Conservation (phyloP, 345 rosid species). For the Erucastrum elatum region DNA sequence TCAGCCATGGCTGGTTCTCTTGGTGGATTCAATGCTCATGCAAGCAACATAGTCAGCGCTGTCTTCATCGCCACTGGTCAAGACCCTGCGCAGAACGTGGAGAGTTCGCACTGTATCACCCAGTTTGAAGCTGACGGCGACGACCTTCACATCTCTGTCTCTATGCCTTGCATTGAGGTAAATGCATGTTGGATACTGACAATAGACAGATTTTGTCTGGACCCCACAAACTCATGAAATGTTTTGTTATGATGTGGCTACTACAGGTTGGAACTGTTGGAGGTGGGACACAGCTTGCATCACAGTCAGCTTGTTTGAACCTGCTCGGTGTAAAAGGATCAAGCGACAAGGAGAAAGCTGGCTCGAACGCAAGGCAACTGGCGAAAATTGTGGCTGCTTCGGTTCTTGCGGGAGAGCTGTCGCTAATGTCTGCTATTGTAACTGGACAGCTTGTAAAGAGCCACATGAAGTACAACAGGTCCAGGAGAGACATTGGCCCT, state of each 20-base stretch:
- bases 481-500: conserved; percentile 50
- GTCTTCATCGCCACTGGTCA: conserved; percentile 75
- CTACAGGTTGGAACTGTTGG: conserved; percentile 79
- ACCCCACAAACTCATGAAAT: conserved; percentile 1
- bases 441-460: conserved; percentile 79
- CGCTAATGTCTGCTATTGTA: conserved; percentile 71
- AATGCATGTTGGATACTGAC: neutral
- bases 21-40: conserved; percentile 83
- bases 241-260: conserved; percentile 26
- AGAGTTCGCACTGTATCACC: conserved; percentile 81
- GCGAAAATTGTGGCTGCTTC: conserved; percentile 72
- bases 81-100: conserved; percentile 84
- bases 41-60: conserved; percentile 70
- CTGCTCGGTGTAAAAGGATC: conserved; percentile 76
- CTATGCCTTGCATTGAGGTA: conserved; percentile 76
- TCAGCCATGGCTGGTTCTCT: conserved; percentile 71
- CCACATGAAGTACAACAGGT: conserved; percentile 84
- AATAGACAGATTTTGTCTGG: neutral
- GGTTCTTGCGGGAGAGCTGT: conserved; percentile 80
- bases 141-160: conserved; percentile 69
- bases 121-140: conserved; percentile 66
- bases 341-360: conserved; percentile 48
- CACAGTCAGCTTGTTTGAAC: conserved; percentile 78
- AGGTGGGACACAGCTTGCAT: conserved; percentile 83
- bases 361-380: conserved; percentile 57